A percentile compares a stretch with the other conserved stretches of the same genome.
These are phyloP conservation scores for Penicillium pulvis DNA, from an alignment of 495 filamentous ascomycete genomes.

Conservation along the genomic window DNA sequence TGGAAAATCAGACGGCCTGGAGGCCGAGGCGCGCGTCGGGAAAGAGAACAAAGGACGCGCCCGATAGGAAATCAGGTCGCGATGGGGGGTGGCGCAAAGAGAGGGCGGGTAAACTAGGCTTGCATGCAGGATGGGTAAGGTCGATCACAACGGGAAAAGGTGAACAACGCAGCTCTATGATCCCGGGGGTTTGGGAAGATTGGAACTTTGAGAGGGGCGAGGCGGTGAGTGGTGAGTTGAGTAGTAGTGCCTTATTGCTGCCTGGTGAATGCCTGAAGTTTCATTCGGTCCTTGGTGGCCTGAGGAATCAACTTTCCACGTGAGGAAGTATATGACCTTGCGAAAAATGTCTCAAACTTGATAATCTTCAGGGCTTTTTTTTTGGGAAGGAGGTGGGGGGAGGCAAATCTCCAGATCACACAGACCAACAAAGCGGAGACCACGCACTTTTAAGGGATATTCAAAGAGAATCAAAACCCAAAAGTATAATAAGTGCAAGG, in stretches of 20 bases:
- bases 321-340: not conserved
- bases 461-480: not conserved
- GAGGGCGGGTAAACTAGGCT: conserved; percentile 28
- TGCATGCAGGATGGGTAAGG: conserved; percentile 26
- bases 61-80: conserved; percentile 16
- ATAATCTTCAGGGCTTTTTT: conserved; percentile 3
- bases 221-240: conserved; percentile 26
- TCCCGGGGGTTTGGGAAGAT: conserved; percentile 22
- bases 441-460: conserved; percentile 3
- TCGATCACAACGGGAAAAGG: conserved; percentile 25
- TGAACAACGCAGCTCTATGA: conserved; percentile 12
- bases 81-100: conserved; percentile 27
- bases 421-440: not conserved
- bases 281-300: not conserved
- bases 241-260: not conserved
- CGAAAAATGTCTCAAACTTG: not conserved
- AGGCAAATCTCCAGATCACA: conserved; percentile 3
- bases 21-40: conserved; percentile 43
- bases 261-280: conserved; percentile 12
- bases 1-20: conserved; percentile 27
- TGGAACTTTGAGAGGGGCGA: conserved; percentile 34
- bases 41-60: conserved; percentile 17
- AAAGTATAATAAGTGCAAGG: conserved; percentile 10
- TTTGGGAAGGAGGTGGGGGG: not conserved
- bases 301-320: conserved; percentile 11